Evolutionary conservation across 176 grass and related monocot genomes (phyloP), one percentile per base, ranked within the genome.

Genomic region (Oryza officinalis): DNA sequence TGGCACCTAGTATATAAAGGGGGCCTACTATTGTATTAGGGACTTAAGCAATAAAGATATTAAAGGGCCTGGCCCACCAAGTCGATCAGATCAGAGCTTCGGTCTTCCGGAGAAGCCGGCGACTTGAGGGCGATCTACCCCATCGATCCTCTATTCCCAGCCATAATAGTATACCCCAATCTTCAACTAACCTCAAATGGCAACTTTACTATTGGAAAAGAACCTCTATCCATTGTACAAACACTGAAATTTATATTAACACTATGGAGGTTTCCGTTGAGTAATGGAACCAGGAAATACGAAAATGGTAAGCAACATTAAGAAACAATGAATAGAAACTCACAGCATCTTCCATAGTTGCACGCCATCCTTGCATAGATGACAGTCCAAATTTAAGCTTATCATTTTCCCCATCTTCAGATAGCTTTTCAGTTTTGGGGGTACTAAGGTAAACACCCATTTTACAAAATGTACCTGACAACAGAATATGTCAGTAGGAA

Each of bases 391-490:
- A 97, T 78, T 76, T 94, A 74, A 97, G 86, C 31, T 49, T 69
- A 63, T 84, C 86, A 69, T 91, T 97, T 67, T 87, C 92, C 9
- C 88, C 92, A 71, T 94, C 85, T 87, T 97, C 95, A 22, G 95
- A 97, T 87, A 86, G 40, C 30, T 94, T 97, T 67, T 97, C 95
- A 0, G 92, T 97, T 87, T 94, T 97, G 11, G 95, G 95, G 70
- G 86, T 97, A 74, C 95, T 97, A 64, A 97, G 90, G 75, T 97
- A 97, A 87, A 97, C 82, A 75, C 95, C 95, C 95, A 97, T 97
- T 72, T 89, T 31, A 67, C 27, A 52, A 52, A 64, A 85, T 66
- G 43, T 35, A 31, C 60, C 82, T 82, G 81, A 54, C 2, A 77
- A 78, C 64, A 66, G 28, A 14, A 81, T n/a, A 74, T 11, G 17